phyloP scores from a whole-genome alignment of 768 basidiomycete species.

The Dentipellis fragilis region DNA sequence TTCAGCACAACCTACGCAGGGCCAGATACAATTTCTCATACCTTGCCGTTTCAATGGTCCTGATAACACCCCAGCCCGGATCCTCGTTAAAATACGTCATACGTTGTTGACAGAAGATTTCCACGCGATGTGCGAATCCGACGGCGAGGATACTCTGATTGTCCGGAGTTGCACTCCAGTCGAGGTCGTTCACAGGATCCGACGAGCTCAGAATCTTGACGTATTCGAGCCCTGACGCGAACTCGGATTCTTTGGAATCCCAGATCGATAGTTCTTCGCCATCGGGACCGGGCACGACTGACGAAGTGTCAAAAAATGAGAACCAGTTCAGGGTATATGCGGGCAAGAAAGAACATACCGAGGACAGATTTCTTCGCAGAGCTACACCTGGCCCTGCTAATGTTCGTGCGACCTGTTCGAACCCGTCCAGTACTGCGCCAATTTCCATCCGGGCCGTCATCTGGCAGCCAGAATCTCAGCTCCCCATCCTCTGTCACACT shows the following conservation, averaged over 20 bases:
- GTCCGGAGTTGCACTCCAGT: constrained; percentile 90
- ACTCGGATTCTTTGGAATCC: constrained; percentile 93
- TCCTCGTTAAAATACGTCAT: constrained; percentile 85
- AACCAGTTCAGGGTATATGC: neutral
- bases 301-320: neutral
- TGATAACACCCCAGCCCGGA: constrained; percentile 69
- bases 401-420: constrained; percentile 53
- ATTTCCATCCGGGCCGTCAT: constrained; percentile 18
- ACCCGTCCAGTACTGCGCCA: constrained; percentile 73
- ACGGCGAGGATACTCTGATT: constrained; percentile 86
- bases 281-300: constrained; percentile 51
- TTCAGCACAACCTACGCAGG: neutral
- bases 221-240: constrained; percentile 83
- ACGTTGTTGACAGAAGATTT: constrained; percentile 86
- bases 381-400: constrained; percentile 74
- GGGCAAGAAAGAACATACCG: constrained; percentile 34
- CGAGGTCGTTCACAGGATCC: constrained; percentile 70
- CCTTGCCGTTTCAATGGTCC: constrained; percentile 60
- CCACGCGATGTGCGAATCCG: constrained; percentile 69
- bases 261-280: constrained; percentile 87
- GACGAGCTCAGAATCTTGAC: constrained; percentile 36
- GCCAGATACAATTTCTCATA: constrained; percentile 24
- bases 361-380: constrained; percentile 88
- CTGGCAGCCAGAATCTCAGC: constrained; percentile 80
- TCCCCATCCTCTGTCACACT: constrained; percentile 71